These are phyloP conservation scores for Mallotus nudiflorus DNA, from an alignment of 345 rosid genomes.

Conservation along the genomic window DNA sequence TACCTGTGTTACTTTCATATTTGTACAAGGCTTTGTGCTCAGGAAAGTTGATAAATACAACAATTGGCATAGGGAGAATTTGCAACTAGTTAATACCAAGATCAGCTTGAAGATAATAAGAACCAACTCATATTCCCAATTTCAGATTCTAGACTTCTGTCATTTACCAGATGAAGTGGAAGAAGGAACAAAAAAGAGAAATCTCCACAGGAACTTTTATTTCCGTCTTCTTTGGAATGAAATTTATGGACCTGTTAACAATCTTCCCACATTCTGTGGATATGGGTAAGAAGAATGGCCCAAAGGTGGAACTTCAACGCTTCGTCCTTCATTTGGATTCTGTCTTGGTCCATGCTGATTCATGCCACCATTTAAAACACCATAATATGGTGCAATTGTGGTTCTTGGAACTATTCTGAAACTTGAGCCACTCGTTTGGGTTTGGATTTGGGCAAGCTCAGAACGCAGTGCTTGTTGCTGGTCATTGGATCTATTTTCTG, in stretches of 20 bases:
- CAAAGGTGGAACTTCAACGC: constrained; percentile 47
- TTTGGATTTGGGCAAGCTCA: constrained; percentile 41
- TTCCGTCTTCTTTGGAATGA: constrained; percentile 12
- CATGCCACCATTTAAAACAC: constrained; percentile 53
- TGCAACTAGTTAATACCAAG: constrained; percentile 13
- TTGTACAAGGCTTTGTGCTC: constrained; percentile 35
- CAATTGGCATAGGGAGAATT: constrained; percentile 8
- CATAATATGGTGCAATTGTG: constrained; percentile 50
- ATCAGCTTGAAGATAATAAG: constrained; percentile 15
- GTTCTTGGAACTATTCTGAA: constrained; percentile 53
- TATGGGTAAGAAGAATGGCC: constrained; percentile 67
- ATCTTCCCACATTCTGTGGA: constrained; percentile 72
- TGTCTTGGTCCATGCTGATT: constrained; percentile 57
- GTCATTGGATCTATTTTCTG: constrained; percentile 47
- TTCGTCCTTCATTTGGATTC: constrained; percentile 45
- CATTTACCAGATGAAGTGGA: constrained; percentile 20
- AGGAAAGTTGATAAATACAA: constrained; percentile 24
- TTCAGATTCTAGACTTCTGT: constrained; percentile 20
- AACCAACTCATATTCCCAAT: constrained; percentile 15
- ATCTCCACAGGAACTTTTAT: constrained; percentile 18
- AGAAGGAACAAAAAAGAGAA: constrained; percentile 14
- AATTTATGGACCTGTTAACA: constrained; percentile 70
- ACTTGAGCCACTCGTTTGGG: constrained; percentile 43
- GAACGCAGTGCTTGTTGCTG: constrained; percentile 41
- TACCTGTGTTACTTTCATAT: constrained; percentile 28